Conservation (phyloP, 352 stramenopile genomes). For the Phytopythium cucurbitacearum region DNA sequence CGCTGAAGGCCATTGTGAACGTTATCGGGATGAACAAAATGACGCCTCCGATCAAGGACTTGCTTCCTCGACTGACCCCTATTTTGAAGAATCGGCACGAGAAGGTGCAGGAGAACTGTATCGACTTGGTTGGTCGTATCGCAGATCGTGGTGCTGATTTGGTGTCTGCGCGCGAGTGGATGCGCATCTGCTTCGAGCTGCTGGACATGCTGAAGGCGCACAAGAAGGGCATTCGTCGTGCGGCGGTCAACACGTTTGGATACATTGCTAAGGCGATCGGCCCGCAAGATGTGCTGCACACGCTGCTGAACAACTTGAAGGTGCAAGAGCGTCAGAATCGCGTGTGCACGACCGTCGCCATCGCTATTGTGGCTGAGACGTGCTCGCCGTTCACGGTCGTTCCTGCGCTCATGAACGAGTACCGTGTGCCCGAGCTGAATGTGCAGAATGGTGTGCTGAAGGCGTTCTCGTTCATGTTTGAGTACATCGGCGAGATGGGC, state of each 20-base stretch:
- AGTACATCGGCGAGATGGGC: constrained; percentile 99
- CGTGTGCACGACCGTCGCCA: constrained; percentile 99
- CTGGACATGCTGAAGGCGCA: constrained; percentile 99
- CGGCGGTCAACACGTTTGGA: constrained; percentile 98
- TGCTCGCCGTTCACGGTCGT: constrained; percentile 99
- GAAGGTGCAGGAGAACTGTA: constrained; percentile 99
- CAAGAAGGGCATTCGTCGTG: constrained; percentile 98
- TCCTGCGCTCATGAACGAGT: constrained; percentile 99
- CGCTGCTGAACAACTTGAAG: constrained; percentile 99
- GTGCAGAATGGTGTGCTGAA: constrained; percentile 99
- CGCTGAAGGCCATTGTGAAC: constrained; percentile 98
- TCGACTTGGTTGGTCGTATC: constrained; percentile 98
- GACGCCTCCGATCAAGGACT: constrained; percentile 98
- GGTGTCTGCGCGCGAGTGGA: constrained; percentile 99
- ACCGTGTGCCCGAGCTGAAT: constrained; percentile 98
- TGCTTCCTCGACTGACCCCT: constrained; percentile 97
- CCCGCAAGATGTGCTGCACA: constrained; percentile 98
- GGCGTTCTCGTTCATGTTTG: constrained; percentile 99
- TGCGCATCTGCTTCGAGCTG: constrained; percentile 99
- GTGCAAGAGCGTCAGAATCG: constrained; percentile 99
- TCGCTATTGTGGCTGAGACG: constrained; percentile 99
- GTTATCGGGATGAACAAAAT: constrained; percentile 99
- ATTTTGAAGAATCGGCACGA: constrained; percentile 99
- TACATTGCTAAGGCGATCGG: constrained; percentile 99
- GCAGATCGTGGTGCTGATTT: constrained; percentile 97